Evolutionary conservation across 306 rosid genomes (phyloP).

Genomic region (Geum urbanum): DNA sequence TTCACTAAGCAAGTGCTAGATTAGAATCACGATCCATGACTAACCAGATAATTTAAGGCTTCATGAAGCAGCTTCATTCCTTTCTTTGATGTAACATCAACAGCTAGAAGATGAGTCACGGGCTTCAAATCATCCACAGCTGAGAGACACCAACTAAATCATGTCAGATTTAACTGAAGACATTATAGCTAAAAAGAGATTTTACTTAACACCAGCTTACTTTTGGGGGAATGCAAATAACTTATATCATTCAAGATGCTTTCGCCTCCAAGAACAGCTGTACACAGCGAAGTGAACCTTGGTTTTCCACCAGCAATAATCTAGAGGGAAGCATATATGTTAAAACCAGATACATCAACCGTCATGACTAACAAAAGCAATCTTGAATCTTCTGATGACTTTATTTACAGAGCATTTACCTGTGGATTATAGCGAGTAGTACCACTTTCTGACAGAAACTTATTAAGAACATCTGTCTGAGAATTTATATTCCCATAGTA

Average conservation of each 20-base stretch:
- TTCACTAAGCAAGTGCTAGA: conserved; percentile 15
- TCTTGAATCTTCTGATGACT: conserved; percentile 5
- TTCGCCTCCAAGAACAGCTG: conserved; percentile 53
- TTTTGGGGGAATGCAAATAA: conserved; percentile 80
- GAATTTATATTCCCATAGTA: conserved; percentile 89
- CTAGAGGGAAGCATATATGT: conserved; percentile 37
- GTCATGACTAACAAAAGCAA: background rate
- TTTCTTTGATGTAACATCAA: conserved; percentile 59
- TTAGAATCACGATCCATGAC: conserved; percentile 20
- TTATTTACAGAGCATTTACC: conserved; percentile 38
- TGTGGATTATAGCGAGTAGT: conserved; percentile 87
- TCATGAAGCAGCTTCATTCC: conserved; percentile 76
- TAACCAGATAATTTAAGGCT: conserved; percentile 82
- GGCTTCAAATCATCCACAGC: conserved; percentile 90
- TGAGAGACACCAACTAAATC: conserved; percentile 27
- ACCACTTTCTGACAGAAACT: conserved; percentile 79
- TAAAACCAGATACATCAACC: conserved; percentile 6
- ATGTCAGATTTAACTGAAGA: conserved; percentile 24
- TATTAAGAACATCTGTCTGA: conserved; percentile 71
- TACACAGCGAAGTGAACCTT: conserved; percentile 57
- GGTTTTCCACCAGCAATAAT: conserved; percentile 78
- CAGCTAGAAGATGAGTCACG: conserved; percentile 82
- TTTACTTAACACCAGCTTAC: conserved; percentile 50
- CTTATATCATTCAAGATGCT: conserved; percentile 46
- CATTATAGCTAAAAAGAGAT: conserved; percentile 20